phyloP scores from a whole-genome alignment of 371 early-diverging fungal species.

The Rhizopus sp. region DNA sequence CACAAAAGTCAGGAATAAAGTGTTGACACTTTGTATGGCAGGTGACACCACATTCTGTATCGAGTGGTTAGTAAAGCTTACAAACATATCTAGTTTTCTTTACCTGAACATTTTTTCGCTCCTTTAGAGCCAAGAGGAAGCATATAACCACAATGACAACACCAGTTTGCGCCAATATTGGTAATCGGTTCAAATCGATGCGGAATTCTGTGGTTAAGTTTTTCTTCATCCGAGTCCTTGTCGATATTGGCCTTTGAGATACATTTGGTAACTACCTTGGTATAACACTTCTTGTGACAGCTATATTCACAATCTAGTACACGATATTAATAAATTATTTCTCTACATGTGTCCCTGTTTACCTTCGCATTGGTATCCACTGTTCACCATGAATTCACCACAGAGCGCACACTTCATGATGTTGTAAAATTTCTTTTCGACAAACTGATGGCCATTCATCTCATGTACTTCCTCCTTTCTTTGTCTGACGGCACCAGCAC shows the following conservation, averaged over 20 bases:
- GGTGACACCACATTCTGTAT: slow-evolving; percentile 76
- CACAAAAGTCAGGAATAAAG: slow-evolving; percentile 94
- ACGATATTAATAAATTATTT: neutral
- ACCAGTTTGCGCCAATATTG: slow-evolving; percentile 88
- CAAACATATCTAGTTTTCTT: neutral
- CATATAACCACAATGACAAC: slow-evolving; percentile 97
- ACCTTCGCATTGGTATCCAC: slow-evolving; percentile 93
- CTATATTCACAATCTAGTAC: slow-evolving; percentile 87
- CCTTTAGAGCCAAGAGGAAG: slow-evolving; percentile 82
- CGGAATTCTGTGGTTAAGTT: slow-evolving; percentile 88
- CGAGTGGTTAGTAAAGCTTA: neutral
- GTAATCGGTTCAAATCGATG: slow-evolving; percentile 90
- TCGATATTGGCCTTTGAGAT: slow-evolving; percentile 71
- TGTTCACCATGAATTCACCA: slow-evolving; percentile 85
- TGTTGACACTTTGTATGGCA: slow-evolving; percentile 90
- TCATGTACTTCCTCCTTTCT: slow-evolving; percentile 76
- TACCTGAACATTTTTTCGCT: slow-evolving; percentile 64
- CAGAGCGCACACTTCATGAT: slow-evolving; percentile 96
- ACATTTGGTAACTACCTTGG: slow-evolving; percentile 89
- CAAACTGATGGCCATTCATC: slow-evolving; percentile 92
- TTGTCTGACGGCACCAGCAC: slow-evolving; percentile 91
- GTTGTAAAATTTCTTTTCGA: slow-evolving; percentile 84
- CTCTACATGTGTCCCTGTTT: slow-evolving; percentile 4
- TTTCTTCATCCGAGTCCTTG: slow-evolving; percentile 65
- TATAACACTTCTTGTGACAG: slow-evolving; percentile 92